Evolutionary conservation across 2,329 filamentous ascomycete genomes (phyloP).

Genomic region (Penicillium sp.): DNA sequence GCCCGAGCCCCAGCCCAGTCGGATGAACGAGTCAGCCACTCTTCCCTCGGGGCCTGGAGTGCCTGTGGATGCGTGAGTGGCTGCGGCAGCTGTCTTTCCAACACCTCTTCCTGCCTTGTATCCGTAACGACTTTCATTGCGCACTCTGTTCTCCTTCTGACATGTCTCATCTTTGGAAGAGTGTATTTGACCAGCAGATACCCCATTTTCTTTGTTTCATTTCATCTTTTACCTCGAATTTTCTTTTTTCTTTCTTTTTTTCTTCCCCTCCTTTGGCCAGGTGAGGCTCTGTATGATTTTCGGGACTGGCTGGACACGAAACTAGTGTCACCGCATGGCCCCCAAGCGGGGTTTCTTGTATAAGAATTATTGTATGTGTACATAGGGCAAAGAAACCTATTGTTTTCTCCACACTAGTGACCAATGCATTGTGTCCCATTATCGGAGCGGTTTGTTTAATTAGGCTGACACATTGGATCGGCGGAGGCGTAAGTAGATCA

Average conservation of each 20-base stretch:
- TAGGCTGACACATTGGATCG: constrained; percentile 14
- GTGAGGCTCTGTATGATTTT: constrained; percentile 3
- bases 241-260: constrained; percentile 8
- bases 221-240: constrained; percentile 8
- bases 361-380: constrained; percentile 1
- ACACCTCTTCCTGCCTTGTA: constrained; percentile 11
- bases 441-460: neutral
- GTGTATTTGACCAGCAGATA: constrained; percentile 38
- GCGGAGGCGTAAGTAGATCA: constrained; percentile 22
- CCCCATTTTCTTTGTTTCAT: constrained; percentile 24
- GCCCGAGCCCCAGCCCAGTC: constrained; percentile 29
- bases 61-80: constrained; percentile 37
- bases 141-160: constrained; percentile 25
- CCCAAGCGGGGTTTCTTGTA: neutral
- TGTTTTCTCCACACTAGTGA: neutral
- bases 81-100: neutral
- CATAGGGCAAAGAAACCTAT: constrained; percentile 5
- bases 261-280: neutral
- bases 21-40: constrained; percentile 29
- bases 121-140: constrained; percentile 22
- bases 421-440: neutral
- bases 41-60: constrained; percentile 34
- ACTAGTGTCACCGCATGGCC: neutral
- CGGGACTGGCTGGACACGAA: neutral
- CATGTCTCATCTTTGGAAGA: constrained; percentile 13